Conservation (phyloP, 2,329 filamentous ascomycete species). For the Fusarium equiseti region DNA sequence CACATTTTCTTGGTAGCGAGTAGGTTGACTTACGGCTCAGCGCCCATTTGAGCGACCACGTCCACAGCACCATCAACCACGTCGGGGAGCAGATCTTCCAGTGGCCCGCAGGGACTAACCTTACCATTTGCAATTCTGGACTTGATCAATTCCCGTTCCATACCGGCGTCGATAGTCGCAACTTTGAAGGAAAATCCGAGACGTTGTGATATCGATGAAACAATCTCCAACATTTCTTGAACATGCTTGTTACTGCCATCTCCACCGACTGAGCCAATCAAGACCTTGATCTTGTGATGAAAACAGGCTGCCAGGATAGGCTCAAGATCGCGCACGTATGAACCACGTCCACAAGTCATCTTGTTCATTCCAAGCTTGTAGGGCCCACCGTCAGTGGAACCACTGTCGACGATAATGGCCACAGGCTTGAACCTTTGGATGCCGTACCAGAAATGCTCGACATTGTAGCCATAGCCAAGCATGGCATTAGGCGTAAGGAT, state of each 20-base stretch:
- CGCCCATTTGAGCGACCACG: conserved; percentile 43
- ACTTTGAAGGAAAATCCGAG: conserved; percentile 49
- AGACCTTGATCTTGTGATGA: conserved; percentile 42
- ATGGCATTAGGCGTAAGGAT: conserved; percentile 52
- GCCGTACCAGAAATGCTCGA: conserved; percentile 50
- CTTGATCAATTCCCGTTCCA: conserved; percentile 48
- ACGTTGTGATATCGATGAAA: conserved; percentile 50
- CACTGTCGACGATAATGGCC: conserved; percentile 49
- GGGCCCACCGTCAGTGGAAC: conserved; percentile 49
- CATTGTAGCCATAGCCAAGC: conserved; percentile 50
- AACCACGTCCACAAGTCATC: conserved; percentile 53
- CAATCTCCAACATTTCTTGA: conserved; percentile 54
- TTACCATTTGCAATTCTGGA: conserved; percentile 42
- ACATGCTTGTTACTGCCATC: conserved; percentile 56
- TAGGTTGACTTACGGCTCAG: conserved; percentile 36
- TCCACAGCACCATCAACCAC: conserved; percentile 39
- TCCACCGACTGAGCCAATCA: conserved; percentile 56
- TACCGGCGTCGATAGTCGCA: conserved; percentile 51
- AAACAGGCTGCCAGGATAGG: conserved; percentile 43
- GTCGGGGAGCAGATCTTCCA: conserved; percentile 47
- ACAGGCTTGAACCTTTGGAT: conserved; percentile 42
- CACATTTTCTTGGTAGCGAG: neutral
- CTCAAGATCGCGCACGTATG: conserved; percentile 56
- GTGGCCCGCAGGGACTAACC: conserved; percentile 51
- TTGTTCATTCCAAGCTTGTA: conserved; percentile 53